Percentiles rank a stretch among this genome's conserved stretches.
These are phyloP conservation scores for Septoria linicola DNA, from an alignment of 2,329 filamentous ascomycete genomes.

Conservation along the genomic window DNA sequence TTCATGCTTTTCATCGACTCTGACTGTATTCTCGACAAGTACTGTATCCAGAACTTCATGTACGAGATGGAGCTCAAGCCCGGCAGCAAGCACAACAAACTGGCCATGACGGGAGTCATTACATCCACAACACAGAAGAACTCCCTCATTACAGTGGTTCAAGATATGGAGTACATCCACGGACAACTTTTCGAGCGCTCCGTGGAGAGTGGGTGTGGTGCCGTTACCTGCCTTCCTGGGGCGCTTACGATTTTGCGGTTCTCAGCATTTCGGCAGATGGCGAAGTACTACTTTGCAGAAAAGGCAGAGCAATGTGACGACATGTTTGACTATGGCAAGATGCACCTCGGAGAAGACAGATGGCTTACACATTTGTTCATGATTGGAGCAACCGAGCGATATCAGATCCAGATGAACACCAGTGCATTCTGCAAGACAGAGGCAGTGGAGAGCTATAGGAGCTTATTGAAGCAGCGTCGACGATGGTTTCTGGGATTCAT, in stretches of 20 bases:
- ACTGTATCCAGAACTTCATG: constrained; percentile 95
- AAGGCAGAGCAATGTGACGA: constrained; percentile 95
- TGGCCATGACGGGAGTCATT: constrained; percentile 97
- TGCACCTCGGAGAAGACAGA: constrained; percentile 89
- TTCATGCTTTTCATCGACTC: constrained; percentile 98
- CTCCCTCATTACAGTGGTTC: constrained; percentile 83
- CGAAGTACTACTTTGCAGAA: constrained; percentile 97
- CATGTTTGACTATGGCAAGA: constrained; percentile 94
- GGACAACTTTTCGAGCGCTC: constrained; percentile 94
- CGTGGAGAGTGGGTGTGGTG: constrained; percentile 89
- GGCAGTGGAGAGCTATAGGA: constrained; percentile 82
- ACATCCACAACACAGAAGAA: constrained; percentile 89
- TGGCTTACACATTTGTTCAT: constrained; percentile 99
- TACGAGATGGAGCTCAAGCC: constrained; percentile 98
- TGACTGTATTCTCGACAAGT: constrained; percentile 87
- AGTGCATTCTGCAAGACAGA: constrained; percentile 98
- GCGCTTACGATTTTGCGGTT: constrained; percentile 95
- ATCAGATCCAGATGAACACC: constrained; percentile 97
- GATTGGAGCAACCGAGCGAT: constrained; percentile 89
- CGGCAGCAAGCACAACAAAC: constrained; percentile 85
- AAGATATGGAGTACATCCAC: constrained; percentile 98
- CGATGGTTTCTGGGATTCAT: constrained; percentile 97
- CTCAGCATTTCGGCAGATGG: constrained; percentile 94
- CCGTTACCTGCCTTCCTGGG: constrained; percentile 91
- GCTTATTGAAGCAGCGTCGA: constrained; percentile 87